Percentiles rank a stretch among this genome's conserved stretches.
Conservation (phyloP, 2,329 filamentous ascomycete species). For the Diplodia intermedia region DNA sequence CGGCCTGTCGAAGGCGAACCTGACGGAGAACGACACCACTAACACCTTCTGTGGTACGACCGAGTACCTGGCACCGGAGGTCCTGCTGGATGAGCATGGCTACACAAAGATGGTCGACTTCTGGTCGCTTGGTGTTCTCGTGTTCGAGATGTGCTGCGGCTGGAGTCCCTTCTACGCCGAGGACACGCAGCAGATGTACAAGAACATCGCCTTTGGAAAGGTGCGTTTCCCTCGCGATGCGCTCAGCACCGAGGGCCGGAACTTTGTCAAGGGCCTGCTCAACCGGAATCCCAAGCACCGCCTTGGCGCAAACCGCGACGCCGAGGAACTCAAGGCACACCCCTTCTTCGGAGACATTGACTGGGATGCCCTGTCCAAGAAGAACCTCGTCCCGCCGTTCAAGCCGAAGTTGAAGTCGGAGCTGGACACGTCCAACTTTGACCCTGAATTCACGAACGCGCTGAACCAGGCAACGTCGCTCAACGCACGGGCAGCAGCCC, state of each 20-base stretch:
- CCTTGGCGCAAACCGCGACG: slow-evolving; percentile 87
- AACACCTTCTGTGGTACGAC: slow-evolving; percentile 99
- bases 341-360: slow-evolving; percentile 94
- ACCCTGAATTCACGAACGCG: slow-evolving; percentile 97
- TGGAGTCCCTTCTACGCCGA: slow-evolving; percentile 99
- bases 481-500: slow-evolving; percentile 85
- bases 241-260: slow-evolving; percentile 89
- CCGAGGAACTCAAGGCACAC: slow-evolving; percentile 91
- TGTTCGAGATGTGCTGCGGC: slow-evolving; percentile 99
- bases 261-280: slow-evolving; percentile 96
- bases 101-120: slow-evolving; percentile 99
- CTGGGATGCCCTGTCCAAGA: slow-evolving; percentile 86
- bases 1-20: slow-evolving; percentile 93
- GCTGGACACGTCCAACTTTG: slow-evolving; percentile 96
- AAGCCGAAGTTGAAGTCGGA: slow-evolving; percentile 97
- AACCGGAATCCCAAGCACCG: slow-evolving; percentile 97
- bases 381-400: slow-evolving; percentile 94
- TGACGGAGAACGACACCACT: slow-evolving; percentile 96
- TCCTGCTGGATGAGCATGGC: slow-evolving; percentile 91
- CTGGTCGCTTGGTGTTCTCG: slow-evolving; percentile 95
- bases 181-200: slow-evolving; percentile 99
- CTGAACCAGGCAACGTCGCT: slow-evolving; percentile 81
- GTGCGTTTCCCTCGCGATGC: slow-evolving; percentile 96
- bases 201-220: slow-evolving; percentile 99
- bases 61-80: slow-evolving; percentile 95